These are phyloP conservation scores for Daedaleopsis sinensis DNA, from an alignment of 768 basidiomycete species.

Conservation along the genomic window DNA sequence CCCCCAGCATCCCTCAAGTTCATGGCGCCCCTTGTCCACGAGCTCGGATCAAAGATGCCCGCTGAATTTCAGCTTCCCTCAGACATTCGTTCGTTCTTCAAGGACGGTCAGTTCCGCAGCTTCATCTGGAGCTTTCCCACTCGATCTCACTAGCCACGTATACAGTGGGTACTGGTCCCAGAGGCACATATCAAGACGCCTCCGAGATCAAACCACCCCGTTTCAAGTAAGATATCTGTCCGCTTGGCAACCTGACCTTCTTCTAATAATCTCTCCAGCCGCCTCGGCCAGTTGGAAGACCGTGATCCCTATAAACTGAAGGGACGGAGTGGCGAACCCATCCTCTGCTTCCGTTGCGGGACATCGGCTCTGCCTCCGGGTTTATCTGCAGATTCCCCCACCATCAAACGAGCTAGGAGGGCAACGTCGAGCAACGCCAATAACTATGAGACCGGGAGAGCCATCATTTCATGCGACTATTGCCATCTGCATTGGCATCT, in stretches of 20 bases:
- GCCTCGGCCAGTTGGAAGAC: constrained; percentile 88
- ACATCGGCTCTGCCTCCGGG: constrained; percentile 71
- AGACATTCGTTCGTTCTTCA: constrained; percentile 81
- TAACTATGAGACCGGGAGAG: constrained; percentile 61
- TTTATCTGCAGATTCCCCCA: constrained; percentile 53
- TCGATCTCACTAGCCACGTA: neutral
- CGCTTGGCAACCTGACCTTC: constrained; percentile 4
- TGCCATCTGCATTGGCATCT: constrained; percentile 96
- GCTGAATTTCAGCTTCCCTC: constrained; percentile 85
- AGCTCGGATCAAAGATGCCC: constrained; percentile 70
- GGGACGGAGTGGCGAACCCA: constrained; percentile 79
- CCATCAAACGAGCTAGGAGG: constrained; percentile 57
- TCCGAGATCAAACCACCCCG: constrained; percentile 77
- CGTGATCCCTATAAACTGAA: constrained; percentile 86
- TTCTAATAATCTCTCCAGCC: constrained; percentile 45
- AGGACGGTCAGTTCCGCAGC: constrained; percentile 62
- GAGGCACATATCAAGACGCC: constrained; percentile 83
- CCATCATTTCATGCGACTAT: constrained; percentile 93
- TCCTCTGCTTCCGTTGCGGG: constrained; percentile 92
- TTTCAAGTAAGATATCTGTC: constrained; percentile 66
- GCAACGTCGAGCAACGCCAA: constrained; percentile 40
- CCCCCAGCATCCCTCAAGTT: constrained; percentile 58
- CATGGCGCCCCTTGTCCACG: constrained; percentile 71
- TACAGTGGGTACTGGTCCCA: constrained; percentile 75
- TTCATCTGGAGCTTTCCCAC: neutral